phyloP scores from a whole-genome alignment of 106 monocot genomes.

The Dendrobium catenatum region DNA sequence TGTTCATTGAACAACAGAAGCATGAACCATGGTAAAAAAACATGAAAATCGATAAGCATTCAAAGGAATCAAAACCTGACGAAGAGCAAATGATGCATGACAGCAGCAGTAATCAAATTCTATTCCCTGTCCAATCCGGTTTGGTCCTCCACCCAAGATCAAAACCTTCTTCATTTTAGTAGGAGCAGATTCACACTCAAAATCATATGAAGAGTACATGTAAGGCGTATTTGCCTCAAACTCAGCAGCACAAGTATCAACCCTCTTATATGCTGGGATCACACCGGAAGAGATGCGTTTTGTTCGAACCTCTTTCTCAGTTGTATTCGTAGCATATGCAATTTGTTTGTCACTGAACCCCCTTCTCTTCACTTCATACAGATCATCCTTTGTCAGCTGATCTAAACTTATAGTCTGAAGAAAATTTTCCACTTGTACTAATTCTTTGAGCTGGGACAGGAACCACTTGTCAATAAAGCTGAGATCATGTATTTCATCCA shows the following conservation, averaged over 20 bases:
- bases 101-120: constrained; percentile 99
- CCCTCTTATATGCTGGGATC: constrained; percentile 82
- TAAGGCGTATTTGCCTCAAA: constrained; percentile 98
- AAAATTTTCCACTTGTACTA: constrained; percentile 85
- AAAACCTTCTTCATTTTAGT: constrained; percentile 75
- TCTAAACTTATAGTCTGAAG: constrained; percentile 43
- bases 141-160: constrained; percentile 96
- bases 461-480: constrained; percentile 89
- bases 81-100: constrained; percentile 97
- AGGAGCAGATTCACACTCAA: constrained; percentile 88
- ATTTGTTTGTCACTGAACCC: constrained; percentile 95
- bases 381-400: constrained; percentile 66
- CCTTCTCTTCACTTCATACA: constrained; percentile 79
- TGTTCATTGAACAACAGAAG: background rate
- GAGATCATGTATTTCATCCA: constrained; percentile 87
- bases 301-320: constrained; percentile 59
- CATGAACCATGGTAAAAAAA: background rate
- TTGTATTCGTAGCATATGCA: constrained; percentile 65
- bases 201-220: constrained; percentile 97
- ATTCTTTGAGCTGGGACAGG: constrained; percentile 76
- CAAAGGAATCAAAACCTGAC: constrained; percentile 44
- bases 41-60: background rate
- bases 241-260: constrained; percentile 98
- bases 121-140: constrained; percentile 96
- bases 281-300: constrained; percentile 59